Evolutionary conservation across 768 basidiomycete species (phyloP).

Genomic region (Terana coerulea): DNA sequence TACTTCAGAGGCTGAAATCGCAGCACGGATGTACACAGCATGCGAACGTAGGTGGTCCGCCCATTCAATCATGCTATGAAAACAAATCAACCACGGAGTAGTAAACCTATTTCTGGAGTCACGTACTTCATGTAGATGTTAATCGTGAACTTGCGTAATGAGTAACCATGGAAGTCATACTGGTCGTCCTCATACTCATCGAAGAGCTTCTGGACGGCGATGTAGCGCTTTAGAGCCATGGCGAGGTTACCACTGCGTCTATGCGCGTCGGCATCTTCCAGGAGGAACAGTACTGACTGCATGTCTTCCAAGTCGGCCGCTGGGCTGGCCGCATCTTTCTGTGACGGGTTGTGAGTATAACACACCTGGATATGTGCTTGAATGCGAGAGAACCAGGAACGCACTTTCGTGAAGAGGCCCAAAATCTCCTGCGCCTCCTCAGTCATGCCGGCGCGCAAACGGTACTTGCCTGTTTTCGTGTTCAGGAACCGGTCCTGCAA

Average conservation of each 20-base stretch:
- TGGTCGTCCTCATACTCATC: constrained; percentile 91
- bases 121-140: constrained; percentile 82
- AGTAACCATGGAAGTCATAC: constrained; percentile 97
- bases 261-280: constrained; percentile 77
- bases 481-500: constrained; percentile 95
- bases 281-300: constrained; percentile 87
- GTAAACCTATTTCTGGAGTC: background rate
- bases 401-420: constrained; percentile 89
- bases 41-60: constrained; percentile 78
- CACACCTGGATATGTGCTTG: background rate
- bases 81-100: constrained; percentile 7
- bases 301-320: constrained; percentile 87
- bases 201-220: constrained; percentile 78
- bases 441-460: constrained; percentile 75
- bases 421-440: constrained; percentile 72
- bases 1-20: constrained; percentile 68
- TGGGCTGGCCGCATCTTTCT: constrained; percentile 84
- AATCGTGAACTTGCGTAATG: constrained; percentile 83
- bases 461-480: constrained; percentile 90
- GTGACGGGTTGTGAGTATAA: background rate
- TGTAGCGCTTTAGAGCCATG: constrained; percentile 83
- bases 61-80: constrained; percentile 68
- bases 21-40: constrained; percentile 71
- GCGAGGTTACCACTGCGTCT: constrained; percentile 59
- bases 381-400: constrained; percentile 12